A percentile compares a stretch with the other conserved stretches of the same genome.
These are phyloP conservation scores for Phytophthora capsici DNA, from an alignment of 352 stramenopile genomes.

Conservation along the genomic window DNA sequence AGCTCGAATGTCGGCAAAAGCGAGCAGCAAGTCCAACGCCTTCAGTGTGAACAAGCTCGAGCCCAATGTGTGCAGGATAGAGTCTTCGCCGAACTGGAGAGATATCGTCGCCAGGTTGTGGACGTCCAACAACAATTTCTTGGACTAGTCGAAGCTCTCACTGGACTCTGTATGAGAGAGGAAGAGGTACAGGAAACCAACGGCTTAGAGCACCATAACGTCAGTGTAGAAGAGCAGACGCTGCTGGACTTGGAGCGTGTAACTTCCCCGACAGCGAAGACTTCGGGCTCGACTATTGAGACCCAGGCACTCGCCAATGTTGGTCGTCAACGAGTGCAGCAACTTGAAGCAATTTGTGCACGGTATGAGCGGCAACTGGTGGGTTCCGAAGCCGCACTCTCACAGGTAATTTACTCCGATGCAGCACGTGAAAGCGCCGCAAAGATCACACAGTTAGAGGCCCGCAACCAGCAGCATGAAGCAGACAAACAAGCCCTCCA, in stretches of 20 bases:
- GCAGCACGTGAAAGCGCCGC: conserved; percentile 42
- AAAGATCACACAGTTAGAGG: conserved; percentile 46
- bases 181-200: conserved; percentile 36
- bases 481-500: conserved; percentile 41
- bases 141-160: conserved; percentile 57
- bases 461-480: conserved; percentile 36
- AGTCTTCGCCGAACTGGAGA: conserved; percentile 60
- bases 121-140: conserved; percentile 62
- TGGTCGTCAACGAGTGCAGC: conserved; percentile 45
- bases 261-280: conserved; percentile 18
- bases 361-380: conserved; percentile 62
- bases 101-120: conserved; percentile 57
- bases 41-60: conserved; percentile 55
- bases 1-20: conserved; percentile 47
- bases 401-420: conserved; percentile 52
- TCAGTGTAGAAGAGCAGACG: conserved; percentile 52
- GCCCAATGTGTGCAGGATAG: conserved; percentile 56
- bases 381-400: conserved; percentile 55
- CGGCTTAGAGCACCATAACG: conserved; percentile 6
- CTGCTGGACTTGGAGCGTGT: conserved; percentile 53
- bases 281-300: conserved; percentile 28
- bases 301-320: conserved; percentile 53
- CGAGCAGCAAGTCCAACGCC: conserved; percentile 48
- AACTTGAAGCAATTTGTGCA: conserved; percentile 48
- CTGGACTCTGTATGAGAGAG: conserved; percentile 46